These are phyloP conservation scores for Prunus campanulata DNA, from an alignment of 306 rosid genomes.

Conservation along the genomic window DNA sequence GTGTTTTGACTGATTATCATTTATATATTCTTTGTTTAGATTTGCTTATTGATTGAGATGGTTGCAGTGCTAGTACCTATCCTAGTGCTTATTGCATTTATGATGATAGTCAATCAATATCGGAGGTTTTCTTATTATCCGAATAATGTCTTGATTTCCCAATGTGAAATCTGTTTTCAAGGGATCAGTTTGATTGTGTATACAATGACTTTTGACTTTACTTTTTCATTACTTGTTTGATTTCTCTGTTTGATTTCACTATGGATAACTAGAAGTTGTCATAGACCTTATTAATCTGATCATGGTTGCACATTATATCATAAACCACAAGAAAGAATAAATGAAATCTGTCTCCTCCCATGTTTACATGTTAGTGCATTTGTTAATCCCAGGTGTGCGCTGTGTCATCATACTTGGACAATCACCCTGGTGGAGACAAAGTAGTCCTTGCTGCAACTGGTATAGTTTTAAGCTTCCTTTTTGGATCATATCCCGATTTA, in stretches of 20 bases:
- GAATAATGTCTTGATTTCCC: background rate
- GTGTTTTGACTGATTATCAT: background rate
- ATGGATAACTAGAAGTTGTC: background rate
- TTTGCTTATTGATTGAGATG: background rate
- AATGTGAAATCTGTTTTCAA: background rate
- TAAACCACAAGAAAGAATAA: background rate
- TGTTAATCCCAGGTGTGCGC: constrained; percentile 60
- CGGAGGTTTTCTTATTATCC: background rate
- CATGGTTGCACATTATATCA: background rate
- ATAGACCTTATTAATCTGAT: background rate
- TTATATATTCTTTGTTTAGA: background rate
- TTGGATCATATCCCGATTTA: background rate
- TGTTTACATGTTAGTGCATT: background rate
- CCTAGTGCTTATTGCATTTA: too few relatives aligned
- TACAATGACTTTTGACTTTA: background rate
- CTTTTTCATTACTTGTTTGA: background rate
- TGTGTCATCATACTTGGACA: constrained; percentile 74
- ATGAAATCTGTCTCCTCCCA: too few relatives aligned
- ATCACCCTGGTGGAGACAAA: constrained; percentile 95
- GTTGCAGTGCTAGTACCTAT: background rate
- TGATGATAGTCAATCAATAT: background rate
- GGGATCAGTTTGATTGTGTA: background rate
- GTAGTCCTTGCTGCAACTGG: constrained; percentile 69
- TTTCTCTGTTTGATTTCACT: background rate
- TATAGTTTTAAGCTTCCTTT: constrained; percentile 28